These are phyloP conservation scores for Populus davidiana DNA, from an alignment of 345 rosid genomes.

Conservation along the genomic window DNA sequence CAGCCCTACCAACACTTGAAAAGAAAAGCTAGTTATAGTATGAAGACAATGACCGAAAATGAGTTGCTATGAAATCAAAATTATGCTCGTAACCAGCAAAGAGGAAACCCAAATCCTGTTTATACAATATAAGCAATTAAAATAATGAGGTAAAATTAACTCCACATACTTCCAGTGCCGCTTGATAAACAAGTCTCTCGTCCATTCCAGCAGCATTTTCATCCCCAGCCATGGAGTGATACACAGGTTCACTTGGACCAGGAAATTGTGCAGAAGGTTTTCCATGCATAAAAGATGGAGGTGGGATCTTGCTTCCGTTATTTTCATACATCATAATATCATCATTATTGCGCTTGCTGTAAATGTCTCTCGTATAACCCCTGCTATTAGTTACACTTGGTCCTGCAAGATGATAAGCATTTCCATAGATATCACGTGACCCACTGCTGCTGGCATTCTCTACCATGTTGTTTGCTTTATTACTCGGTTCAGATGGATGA, in stretches of 20 bases:
- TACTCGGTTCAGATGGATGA: conserved; percentile 29
- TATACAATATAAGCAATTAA: not conserved
- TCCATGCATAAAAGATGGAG: conserved; percentile 54
- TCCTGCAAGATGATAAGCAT: conserved; percentile 31
- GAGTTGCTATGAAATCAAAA: not conserved
- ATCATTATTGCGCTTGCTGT: conserved; percentile 33
- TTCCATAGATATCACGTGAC: conserved; percentile 38
- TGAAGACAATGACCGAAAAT: not conserved
- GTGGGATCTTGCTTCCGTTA: conserved; percentile 54
- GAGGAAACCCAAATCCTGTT: not conserved
- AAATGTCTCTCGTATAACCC: conserved; percentile 41
- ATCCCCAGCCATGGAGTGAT: conserved; percentile 46
- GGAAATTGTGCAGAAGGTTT: conserved; percentile 39
- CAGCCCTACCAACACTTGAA: not conserved
- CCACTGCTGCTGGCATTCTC: conserved; percentile 38
- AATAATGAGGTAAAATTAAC: conserved; percentile 4
- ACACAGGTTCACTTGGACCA: conserved; percentile 47
- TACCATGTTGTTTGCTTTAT: conserved; percentile 24
- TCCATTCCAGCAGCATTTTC: conserved; percentile 54
- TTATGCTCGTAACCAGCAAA: not conserved
- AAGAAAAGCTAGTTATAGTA: not conserved
- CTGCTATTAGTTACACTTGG: conserved; percentile 36
- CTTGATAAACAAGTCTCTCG: conserved; percentile 84
- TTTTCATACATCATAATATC: conserved; percentile 48
- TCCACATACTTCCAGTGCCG: conserved; percentile 71